Base-by-base conservation (phyloP, 345 rosid genomes). In the Eucalyptus sp. region DNA sequence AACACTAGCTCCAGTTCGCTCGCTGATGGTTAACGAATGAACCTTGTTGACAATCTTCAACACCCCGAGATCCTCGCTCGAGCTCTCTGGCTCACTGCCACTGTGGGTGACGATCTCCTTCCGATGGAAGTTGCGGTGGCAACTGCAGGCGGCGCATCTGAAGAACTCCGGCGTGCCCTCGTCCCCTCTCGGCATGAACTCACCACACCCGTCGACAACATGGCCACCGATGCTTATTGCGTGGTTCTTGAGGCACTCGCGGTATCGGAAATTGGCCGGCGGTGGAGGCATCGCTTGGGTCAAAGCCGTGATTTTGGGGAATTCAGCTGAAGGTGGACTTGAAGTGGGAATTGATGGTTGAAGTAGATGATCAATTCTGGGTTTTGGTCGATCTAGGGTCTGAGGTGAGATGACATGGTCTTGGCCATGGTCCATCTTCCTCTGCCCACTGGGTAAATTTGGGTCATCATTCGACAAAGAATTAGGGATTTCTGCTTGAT, bases 51-150 rank as follows among this genome's bases (percentile, higher is more conserved):
- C 16, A 62, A 62, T 62, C 68, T 52, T 20, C 58, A 52, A 52
- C 58, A 52, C 25, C 58, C 58, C 58, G 25, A 52, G 10, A 52
- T 52, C 58, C 58, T 52, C 58, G 58, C 58, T 52, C 25, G 58
- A 52, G 58, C 58, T 20, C 58, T 56, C 62, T 56, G 64, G 83
- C 80, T n/a, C 20, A 76, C 54, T 7, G 64, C 79, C 81, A 37
- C 49, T 25, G 15, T 88, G 92, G 29, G 90, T 91, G 31, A 88
- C 90, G 51, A 43, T 86, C 83, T 90, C 91, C 88, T 90, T 92
- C 27, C 92, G 92, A 56, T 92, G 93, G 86, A 92, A 92, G 24
- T 60, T 91, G 10, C 91, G 91, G 88, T 92, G 93, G 81, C 93
- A 91, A 6, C 86, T 88, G 49, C 91, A 92, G 51, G 93, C 92